Evolutionary conservation across 2,329 filamentous ascomycete species (phyloP).

Genomic region (Iodosphaeria phyllophila): DNA sequence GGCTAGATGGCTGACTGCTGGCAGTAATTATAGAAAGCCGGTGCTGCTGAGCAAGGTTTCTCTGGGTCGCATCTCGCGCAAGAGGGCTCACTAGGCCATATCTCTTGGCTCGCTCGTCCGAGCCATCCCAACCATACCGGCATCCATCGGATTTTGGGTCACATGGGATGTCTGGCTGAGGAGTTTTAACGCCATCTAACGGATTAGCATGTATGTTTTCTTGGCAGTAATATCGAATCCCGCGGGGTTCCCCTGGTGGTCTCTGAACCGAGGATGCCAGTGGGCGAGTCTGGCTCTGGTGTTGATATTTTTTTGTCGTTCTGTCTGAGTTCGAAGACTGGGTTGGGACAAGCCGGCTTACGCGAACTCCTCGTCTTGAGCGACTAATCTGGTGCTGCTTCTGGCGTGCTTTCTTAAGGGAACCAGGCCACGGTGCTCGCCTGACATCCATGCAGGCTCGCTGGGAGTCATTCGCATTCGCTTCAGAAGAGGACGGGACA

Average conservation of each 20-base stretch:
- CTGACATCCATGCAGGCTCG: slow-evolving; percentile 14
- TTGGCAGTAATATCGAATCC: too few relatives aligned
- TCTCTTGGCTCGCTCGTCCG: slow-evolving; percentile 10
- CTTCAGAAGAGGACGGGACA: slow-evolving; percentile 8
- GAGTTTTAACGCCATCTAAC: too few relatives aligned
- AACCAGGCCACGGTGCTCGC: slow-evolving; percentile 12
- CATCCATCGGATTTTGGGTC: too few relatives aligned
- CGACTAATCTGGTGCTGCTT: slow-evolving; percentile 17
- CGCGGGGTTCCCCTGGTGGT: too few relatives aligned
- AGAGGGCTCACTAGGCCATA: slow-evolving; percentile 17
- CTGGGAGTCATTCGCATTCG: slow-evolving; percentile 8
- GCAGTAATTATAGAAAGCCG: slow-evolving; percentile 19
- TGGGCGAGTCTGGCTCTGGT: too few relatives aligned
- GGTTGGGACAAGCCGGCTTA: slow-evolving; percentile 13
- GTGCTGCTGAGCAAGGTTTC: slow-evolving; percentile 24
- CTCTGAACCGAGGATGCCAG: too few relatives aligned
- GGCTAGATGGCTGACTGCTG: slow-evolving; percentile 6
- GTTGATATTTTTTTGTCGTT: too few relatives aligned
- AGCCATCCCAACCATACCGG: too few relatives aligned
- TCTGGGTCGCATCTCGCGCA: slow-evolving; percentile 24
- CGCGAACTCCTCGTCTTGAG: slow-evolving; percentile 14
- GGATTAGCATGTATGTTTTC: too few relatives aligned
- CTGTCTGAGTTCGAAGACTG: too few relatives aligned
- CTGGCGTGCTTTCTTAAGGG: slow-evolving; percentile 13
- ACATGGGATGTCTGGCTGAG: too few relatives aligned